A percentile compares a stretch with the other conserved stretches of the same genome.
Conservation (phyloP, 139 green algal species). For the Chlamydomonas applanata region DNA sequence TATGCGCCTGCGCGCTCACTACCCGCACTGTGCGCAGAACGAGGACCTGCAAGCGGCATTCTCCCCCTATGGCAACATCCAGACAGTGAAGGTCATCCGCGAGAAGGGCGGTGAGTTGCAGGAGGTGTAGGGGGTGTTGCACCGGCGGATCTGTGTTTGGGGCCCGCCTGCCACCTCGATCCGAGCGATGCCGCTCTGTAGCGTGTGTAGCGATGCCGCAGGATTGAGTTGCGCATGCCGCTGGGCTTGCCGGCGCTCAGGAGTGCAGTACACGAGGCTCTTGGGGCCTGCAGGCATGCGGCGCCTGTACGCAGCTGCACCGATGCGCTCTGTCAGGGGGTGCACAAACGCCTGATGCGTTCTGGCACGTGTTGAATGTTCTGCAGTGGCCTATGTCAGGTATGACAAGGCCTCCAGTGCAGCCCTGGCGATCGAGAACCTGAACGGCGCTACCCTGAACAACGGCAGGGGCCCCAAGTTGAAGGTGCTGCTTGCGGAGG, state of each 20-base stretch:
- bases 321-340: too few relatives aligned
- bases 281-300: too few relatives aligned
- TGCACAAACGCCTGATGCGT: too few relatives aligned
- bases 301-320: too few relatives aligned
- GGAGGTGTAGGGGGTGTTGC: not conserved
- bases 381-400: conserved; percentile 88
- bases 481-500: conserved; percentile 88
- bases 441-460: conserved; percentile 85
- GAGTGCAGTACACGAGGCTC: too few relatives aligned
- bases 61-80: conserved; percentile 50
- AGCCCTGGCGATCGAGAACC: conserved; percentile 77
- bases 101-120: conserved; percentile 75
- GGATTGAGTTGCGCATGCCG: too few relatives aligned
- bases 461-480: conserved; percentile 82
- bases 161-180: too few relatives aligned
- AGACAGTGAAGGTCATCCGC: conserved; percentile 73
- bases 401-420: conserved; percentile 78
- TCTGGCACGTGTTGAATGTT: conserved; percentile 21
- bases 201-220: too few relatives aligned
- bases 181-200: too few relatives aligned
- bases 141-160: not conserved
- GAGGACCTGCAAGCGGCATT: conserved; percentile 61
- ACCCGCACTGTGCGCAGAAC: not conserved
- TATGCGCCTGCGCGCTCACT: not conserved
- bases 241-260: too few relatives aligned